A percentile compares a stretch with the other conserved stretches of the same genome.
These are phyloP conservation scores for Rhizophagus clarus DNA, from an alignment of 192 early-diverging fungal genomes.

Conservation along the genomic window DNA sequence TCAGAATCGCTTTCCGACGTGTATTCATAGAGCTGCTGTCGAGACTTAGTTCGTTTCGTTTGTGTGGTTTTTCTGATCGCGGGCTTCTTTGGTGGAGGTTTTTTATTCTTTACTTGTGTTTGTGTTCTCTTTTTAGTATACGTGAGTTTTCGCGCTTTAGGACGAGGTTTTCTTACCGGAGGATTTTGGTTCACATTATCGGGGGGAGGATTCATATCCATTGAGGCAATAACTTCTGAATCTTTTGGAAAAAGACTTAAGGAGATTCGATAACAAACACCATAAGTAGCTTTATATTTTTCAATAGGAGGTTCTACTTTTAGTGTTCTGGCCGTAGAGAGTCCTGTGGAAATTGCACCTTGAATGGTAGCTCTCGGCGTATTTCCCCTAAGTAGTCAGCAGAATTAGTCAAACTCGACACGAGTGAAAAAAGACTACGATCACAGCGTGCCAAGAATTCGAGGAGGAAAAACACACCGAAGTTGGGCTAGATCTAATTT, in stretches of 20 bases:
- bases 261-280: conserved; percentile 45
- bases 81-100: neutral
- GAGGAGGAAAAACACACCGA: conserved; percentile 1
- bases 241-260: conserved; percentile 31
- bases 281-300: conserved; percentile 36
- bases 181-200: neutral
- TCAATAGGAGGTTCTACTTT: conserved; percentile 44
- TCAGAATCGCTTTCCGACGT: neutral
- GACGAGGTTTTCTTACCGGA: neutral
- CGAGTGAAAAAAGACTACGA: neutral
- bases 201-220: neutral
- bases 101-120: neutral
- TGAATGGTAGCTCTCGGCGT: conserved; percentile 53
- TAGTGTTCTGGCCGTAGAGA: conserved; percentile 39
- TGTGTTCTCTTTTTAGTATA: neutral
- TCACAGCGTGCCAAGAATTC: conserved; percentile 12
- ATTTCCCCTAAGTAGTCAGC: conserved; percentile 41
- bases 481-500: neutral
- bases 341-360: conserved; percentile 50
- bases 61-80: neutral
- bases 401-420: conserved; percentile 21
- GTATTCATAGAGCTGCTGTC: neutral
- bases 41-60: conserved; percentile 3
- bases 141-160: neutral
- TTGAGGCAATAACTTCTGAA: neutral